Base-by-base conservation (phyloP, 2,329 filamentous ascomycete species). In the Phyllosticta capitalensis region DNA sequence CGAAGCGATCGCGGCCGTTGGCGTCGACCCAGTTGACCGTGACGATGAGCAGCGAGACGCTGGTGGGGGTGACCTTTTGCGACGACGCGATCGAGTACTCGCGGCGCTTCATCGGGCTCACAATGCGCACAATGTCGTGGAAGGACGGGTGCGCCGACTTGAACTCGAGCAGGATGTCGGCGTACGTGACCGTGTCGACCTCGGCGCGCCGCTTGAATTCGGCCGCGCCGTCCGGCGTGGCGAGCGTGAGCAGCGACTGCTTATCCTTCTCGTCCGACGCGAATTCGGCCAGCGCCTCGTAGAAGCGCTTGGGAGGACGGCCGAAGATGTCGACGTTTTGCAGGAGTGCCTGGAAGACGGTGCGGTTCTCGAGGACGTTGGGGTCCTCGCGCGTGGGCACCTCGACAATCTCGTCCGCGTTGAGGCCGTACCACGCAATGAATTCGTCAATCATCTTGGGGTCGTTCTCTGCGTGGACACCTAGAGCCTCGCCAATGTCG, bases 11-110 rank as follows among this genome's bases (percentile, higher is more conserved):
- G 70, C 92, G 90, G 69, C 92, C 92, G 68, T 84, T 83, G 65
- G 88, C 81, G 75, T 97, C 92, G 65, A 92, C 86, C 94, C 94
- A 99, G 79, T 90, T 86, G 68, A 99, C 94, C 3, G 94, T 95
- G 62, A 99, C 94, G 69, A 99, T 95, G 85, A 97, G 94, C 64
- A 99, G 84, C 9, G 92, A 84, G 61, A 99, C 91, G n/a, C 84
- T 86, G 69, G 80, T 92, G 20, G 94, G 92, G 0, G 90, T 92
- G 49, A 97, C 92, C 67, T 92, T 90, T 77, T 99, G 94, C 59
- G 91, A 94, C 2, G 94, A 97, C 20, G 94, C 94, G 66, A 99
- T 97, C n/a, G 90, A 96, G 82, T 99, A 99, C 76, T 99, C 94
- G 68, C 94, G 85, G 62, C 94, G 89, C 83, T 99, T 99, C 79